Percentiles rank a stretch among this genome's conserved stretches.
phyloP scores from a whole-genome alignment of 768 basidiomycete species.

The Thelephora ganbajun region DNA sequence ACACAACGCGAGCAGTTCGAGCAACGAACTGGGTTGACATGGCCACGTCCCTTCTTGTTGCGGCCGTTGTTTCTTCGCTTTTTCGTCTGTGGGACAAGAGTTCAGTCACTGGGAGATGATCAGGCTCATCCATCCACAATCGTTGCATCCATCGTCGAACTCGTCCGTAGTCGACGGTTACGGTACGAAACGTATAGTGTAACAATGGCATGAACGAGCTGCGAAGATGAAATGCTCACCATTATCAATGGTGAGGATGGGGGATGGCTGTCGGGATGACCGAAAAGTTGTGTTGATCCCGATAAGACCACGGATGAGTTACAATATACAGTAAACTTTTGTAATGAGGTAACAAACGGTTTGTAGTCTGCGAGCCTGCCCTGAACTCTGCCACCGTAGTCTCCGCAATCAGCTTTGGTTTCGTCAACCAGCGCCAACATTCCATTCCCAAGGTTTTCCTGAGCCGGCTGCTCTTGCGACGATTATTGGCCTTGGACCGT shows the following conservation, averaged over 20 bases:
- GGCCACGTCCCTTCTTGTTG: slow-evolving; percentile 98
- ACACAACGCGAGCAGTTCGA: slow-evolving; percentile 99
- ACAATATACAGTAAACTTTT: not conserved
- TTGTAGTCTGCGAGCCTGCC: slow-evolving; percentile 1
- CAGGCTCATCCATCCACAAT: slow-evolving; percentile 12
- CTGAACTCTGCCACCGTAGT: slow-evolving; percentile 2
- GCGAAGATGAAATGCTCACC: slow-evolving; percentile 1
- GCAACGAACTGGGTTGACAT: slow-evolving; percentile 89
- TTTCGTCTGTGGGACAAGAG: slow-evolving; percentile 56
- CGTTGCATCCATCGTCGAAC: slow-evolving; percentile 18
- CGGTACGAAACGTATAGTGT: slow-evolving; percentile 3
- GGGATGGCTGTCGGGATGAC: not conserved
- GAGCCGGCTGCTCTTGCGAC: no score
- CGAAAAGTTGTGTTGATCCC: not conserved
- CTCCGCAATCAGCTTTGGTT: slow-evolving; percentile 16
- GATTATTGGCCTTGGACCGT: no score
- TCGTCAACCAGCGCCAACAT: no score
- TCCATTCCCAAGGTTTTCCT: no score
- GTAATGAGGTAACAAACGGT: slow-evolving; percentile 1
- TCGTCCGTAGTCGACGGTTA: slow-evolving; percentile 2
- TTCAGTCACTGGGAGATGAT: not conserved
- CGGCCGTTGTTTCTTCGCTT: slow-evolving; percentile 99
- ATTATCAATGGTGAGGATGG: slow-evolving; percentile 1
- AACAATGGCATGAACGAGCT: not conserved
- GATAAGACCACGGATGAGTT: not conserved